phyloP scores from a whole-genome alignment of 805 yeast genomes.

The Wickerhamomyces silvicola region DNA sequence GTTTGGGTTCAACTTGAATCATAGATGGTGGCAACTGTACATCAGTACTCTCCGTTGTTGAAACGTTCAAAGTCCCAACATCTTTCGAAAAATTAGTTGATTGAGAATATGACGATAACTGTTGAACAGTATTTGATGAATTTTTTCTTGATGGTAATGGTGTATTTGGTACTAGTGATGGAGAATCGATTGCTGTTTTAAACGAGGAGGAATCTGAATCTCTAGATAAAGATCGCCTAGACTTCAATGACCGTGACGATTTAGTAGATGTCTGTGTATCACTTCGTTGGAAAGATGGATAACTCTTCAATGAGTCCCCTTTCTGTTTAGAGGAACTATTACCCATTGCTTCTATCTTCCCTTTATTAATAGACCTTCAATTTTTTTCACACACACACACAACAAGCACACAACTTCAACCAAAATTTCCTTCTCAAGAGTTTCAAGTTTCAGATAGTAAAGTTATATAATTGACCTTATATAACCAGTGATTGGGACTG shows the following conservation, averaged over 20 bases:
- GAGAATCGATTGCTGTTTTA: slow-evolving; percentile 26
- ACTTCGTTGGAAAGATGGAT: slow-evolving; percentile 43
- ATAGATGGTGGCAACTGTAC: slow-evolving; percentile 56
- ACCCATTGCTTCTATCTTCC: slow-evolving; percentile 22
- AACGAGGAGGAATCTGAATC: slow-evolving; percentile 27
- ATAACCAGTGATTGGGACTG: too few species aligned
- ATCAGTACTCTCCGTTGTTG: slow-evolving; percentile 25
- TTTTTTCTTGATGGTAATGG: slow-evolving; percentile 21
- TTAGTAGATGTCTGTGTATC: slow-evolving; percentile 48
- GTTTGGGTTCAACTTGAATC: slow-evolving; percentile 64
- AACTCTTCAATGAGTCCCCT: slow-evolving; percentile 19
- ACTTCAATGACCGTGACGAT: slow-evolving; percentile 37
- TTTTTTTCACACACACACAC: too few species aligned
- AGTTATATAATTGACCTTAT: too few species aligned
- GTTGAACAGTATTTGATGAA: slow-evolving; percentile 14
- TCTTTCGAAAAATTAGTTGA: slow-evolving; percentile 8
- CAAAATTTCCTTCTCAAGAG: too few species aligned
- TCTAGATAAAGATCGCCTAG: slow-evolving; percentile 23
- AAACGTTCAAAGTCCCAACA: slow-evolving; percentile 14
- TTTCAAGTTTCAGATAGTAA: too few species aligned
- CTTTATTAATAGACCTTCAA: too few species aligned
- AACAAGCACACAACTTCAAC: too few species aligned
- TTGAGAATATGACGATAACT: slow-evolving; percentile 6
- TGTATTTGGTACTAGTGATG: slow-evolving; percentile 20
- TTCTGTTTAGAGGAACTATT: slow-evolving; percentile 24